Evolutionary conservation across 352 stramenopile genomes (phyloP).

Genomic region (Globisporangium sylvaticum): DNA sequence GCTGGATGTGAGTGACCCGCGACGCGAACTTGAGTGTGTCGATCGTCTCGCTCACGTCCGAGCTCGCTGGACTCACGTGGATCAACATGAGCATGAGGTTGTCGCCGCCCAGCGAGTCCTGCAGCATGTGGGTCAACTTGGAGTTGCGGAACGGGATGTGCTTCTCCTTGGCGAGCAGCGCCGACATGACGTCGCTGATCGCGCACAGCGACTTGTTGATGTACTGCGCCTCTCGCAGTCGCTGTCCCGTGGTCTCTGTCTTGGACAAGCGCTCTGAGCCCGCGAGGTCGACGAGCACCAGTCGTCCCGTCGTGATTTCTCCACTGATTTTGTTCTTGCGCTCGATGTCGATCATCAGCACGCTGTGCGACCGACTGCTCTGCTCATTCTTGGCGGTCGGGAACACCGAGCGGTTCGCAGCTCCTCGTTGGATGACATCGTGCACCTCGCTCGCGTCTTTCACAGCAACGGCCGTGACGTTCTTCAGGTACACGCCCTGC

Average conservation of each 20-base stretch:
- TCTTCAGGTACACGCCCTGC: slow-evolving; percentile 63
- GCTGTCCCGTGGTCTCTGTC: slow-evolving; percentile 31
- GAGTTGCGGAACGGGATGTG: slow-evolving; percentile 83
- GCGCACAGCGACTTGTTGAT: slow-evolving; percentile 82
- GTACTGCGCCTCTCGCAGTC: slow-evolving; percentile 63
- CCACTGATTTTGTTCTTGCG: slow-evolving; percentile 44
- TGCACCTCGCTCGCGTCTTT: slow-evolving; percentile 33
- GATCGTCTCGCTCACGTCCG: slow-evolving; percentile 63
- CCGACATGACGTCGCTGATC: slow-evolving; percentile 65
- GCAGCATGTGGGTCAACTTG: slow-evolving; percentile 82
- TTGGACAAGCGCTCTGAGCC: slow-evolving; percentile 69
- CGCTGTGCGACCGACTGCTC: slow-evolving; percentile 53
- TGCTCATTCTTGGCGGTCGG: slow-evolving; percentile 29
- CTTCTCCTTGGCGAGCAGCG: slow-evolving; percentile 71
- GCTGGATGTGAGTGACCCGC: slow-evolving; percentile 43
- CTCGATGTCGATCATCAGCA: slow-evolving; percentile 54
- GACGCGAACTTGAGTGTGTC: slow-evolving; percentile 79
- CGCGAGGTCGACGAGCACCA: slow-evolving; percentile 76
- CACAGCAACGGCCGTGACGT: slow-evolving; percentile 42
- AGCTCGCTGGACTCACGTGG: slow-evolving; percentile 48
- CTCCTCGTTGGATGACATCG: slow-evolving; percentile 33
- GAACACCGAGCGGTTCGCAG: slow-evolving; percentile 27
- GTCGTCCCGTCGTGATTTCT: slow-evolving; percentile 33
- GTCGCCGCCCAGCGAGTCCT: slow-evolving; percentile 56
- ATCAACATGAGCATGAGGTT: slow-evolving; percentile 57